These are phyloP conservation scores for Plasmodium adleri DNA, from an alignment of 169 alveolate species.

Conservation along the genomic window DNA sequence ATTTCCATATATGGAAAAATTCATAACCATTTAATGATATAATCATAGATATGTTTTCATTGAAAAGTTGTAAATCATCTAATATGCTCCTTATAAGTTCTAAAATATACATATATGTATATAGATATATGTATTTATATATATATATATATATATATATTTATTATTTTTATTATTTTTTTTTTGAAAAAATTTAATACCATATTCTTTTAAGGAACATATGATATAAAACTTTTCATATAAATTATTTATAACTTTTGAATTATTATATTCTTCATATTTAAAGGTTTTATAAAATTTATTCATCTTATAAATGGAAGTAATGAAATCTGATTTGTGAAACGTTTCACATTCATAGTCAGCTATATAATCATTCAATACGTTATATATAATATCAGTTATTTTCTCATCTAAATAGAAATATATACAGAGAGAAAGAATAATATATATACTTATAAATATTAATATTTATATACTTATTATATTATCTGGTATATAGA, in stretches of 20 bases:
- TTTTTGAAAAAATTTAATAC: slow-evolving; percentile 3
- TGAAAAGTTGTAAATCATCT: slow-evolving; percentile 17
- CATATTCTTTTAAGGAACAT: slow-evolving; percentile 43
- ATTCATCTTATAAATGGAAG: slow-evolving; percentile 6
- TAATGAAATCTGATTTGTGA: neutral
- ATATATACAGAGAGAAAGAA: neutral
- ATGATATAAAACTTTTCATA: slow-evolving; percentile 43
- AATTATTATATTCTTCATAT: slow-evolving; percentile 12
- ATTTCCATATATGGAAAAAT: slow-evolving; percentile 67
- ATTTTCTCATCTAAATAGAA: slow-evolving; percentile 40
- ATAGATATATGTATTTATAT: neutral
- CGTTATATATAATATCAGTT: slow-evolving; percentile 29
- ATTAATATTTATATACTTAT: neutral
- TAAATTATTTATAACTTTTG: slow-evolving; percentile 25
- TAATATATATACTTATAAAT: neutral
- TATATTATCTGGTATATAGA: neutral
- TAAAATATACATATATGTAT: slow-evolving; percentile 2
- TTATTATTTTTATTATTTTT: neutral
- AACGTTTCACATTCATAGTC: slow-evolving; percentile 16
- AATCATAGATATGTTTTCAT: slow-evolving; percentile 40
- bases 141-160: neutral
- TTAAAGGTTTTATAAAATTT: neutral
- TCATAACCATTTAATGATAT: slow-evolving; percentile 38
- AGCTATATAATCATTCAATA: slow-evolving; percentile 25
- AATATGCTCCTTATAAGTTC: slow-evolving; percentile 47